phyloP scores from a whole-genome alignment of 2,329 filamentous ascomycete species.

The Nothopassalora personata region DNA sequence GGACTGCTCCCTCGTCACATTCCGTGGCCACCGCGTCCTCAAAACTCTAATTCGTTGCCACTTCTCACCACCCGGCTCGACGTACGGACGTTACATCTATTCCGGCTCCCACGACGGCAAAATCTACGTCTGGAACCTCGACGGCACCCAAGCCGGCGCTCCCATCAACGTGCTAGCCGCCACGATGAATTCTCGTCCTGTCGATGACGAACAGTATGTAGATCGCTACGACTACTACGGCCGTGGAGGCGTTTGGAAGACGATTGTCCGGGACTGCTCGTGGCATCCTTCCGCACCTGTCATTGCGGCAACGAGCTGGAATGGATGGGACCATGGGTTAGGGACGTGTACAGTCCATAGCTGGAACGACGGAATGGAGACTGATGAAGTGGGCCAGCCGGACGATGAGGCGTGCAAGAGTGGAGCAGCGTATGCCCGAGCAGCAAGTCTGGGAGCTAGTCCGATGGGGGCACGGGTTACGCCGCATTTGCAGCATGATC shows the following conservation, averaged over 20 bases:
- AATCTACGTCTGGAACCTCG: constrained; percentile 88
- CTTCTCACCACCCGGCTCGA: constrained; percentile 81
- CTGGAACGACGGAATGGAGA: constrained; percentile 61
- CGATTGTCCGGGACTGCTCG: constrained; percentile 78
- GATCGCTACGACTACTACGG: constrained; percentile 55
- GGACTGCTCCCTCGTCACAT: constrained; percentile 90
- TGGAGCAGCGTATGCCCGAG: constrained; percentile 30
- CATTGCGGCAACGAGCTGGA: constrained; percentile 80
- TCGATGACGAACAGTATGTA: constrained; percentile 48
- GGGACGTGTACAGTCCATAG: constrained; percentile 75
- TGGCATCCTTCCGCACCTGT: constrained; percentile 86
- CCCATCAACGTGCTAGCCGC: constrained; percentile 68
- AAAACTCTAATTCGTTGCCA: constrained; percentile 91
- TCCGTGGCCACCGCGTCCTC: constrained; percentile 81
- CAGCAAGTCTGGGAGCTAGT: constrained; percentile 22
- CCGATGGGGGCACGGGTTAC: constrained; percentile 57
- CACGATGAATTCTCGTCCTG: constrained; percentile 58
- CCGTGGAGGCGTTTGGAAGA: constrained; percentile 60
- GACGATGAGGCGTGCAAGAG: constrained; percentile 14
- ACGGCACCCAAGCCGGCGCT: constrained; percentile 72
- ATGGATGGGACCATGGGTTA: constrained; percentile 65
- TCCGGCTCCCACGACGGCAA: constrained; percentile 84
- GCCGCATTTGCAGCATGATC: constrained; percentile 50
- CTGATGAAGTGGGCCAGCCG: constrained; percentile 53
- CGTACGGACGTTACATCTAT: constrained; percentile 88